Percentiles rank a stretch among this genome's conserved stretches.
These are phyloP conservation scores for Phaseolus coccineus DNA, from an alignment of 331 rosid genomes.

Conservation along the genomic window DNA sequence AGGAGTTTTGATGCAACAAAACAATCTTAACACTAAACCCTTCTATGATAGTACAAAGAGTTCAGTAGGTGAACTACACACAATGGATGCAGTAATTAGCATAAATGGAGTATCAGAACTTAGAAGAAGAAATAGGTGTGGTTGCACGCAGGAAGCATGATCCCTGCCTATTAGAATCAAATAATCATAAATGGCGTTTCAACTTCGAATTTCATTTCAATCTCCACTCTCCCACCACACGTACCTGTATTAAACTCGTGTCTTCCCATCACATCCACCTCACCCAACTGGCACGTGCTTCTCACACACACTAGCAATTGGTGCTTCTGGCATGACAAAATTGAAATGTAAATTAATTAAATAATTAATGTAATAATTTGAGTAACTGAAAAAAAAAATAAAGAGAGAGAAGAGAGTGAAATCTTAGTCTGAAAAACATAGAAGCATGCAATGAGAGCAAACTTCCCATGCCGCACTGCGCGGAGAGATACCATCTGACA, in stretches of 20 bases:
- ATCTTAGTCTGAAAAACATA: background rate
- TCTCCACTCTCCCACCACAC: background rate
- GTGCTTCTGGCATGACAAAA: background rate
- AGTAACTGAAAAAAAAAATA: background rate
- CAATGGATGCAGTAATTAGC: background rate
- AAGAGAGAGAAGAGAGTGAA: background rate
- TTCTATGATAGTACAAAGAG: background rate
- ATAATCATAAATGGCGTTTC: slow-evolving; percentile 26
- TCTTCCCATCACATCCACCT: background rate
- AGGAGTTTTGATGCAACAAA: too few relatives aligned
- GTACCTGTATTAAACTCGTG: too few relatives aligned
- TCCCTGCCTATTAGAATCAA: slow-evolving; percentile 27
- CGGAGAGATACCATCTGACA: slow-evolving; percentile 19
- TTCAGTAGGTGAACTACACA: background rate
- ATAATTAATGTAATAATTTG: too few relatives aligned
- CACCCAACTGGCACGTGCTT: slow-evolving; percentile 26
- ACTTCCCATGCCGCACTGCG: slow-evolving; percentile 27
- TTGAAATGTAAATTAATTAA: too few relatives aligned
- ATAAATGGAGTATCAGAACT: too few relatives aligned
- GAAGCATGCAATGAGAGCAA: slow-evolving; percentile 16
- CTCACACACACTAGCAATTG: slow-evolving; percentile 32
- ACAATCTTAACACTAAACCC: background rate
- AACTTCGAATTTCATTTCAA: slow-evolving; percentile 13
- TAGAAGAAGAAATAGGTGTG: background rate
- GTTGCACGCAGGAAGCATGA: slow-evolving; percentile 58